These are phyloP conservation scores for Starmerella vitae DNA, from an alignment of 805 yeast genomes.

Conservation along the genomic window DNA sequence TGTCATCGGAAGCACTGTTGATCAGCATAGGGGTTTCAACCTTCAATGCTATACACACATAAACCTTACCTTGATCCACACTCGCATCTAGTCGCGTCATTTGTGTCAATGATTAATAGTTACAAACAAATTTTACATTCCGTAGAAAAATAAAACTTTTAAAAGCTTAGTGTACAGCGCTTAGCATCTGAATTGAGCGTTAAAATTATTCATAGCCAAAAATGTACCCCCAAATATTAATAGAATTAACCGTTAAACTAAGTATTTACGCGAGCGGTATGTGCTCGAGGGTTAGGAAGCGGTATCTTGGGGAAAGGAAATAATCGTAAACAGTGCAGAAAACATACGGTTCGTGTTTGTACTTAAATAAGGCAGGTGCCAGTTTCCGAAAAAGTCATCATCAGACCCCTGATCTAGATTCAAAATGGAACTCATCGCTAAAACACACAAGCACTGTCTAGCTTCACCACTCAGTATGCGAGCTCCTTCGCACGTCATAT, in stretches of 20 bases:
- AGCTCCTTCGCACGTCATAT: conserved; percentile 1
- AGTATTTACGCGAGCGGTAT: neutral
- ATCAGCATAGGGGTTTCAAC: too few species aligned
- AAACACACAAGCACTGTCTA: neutral
- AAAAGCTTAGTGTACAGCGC: neutral
- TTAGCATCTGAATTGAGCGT: neutral
- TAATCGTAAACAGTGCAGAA: neutral
- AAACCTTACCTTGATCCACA: too few species aligned
- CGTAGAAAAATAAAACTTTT: too few species aligned
- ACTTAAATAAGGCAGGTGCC: neutral
- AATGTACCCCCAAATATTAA: neutral
- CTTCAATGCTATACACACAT: too few species aligned
- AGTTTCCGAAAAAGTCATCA: neutral
- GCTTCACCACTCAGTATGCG: neutral
- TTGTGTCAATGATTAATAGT: neutral
- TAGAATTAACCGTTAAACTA: too few species aligned
- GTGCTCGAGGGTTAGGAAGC: neutral
- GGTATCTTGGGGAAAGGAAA: neutral
- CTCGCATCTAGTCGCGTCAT: too few species aligned
- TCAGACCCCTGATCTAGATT: neutral
- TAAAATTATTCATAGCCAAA: neutral
- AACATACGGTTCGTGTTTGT: neutral
- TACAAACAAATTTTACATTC: neutral
- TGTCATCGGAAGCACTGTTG: too few species aligned
- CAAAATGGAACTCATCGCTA: neutral